Evolutionary conservation across 1,284 basidiomycete species (phyloP).

Genomic region (Filobasidium uniguttulatum): DNA sequence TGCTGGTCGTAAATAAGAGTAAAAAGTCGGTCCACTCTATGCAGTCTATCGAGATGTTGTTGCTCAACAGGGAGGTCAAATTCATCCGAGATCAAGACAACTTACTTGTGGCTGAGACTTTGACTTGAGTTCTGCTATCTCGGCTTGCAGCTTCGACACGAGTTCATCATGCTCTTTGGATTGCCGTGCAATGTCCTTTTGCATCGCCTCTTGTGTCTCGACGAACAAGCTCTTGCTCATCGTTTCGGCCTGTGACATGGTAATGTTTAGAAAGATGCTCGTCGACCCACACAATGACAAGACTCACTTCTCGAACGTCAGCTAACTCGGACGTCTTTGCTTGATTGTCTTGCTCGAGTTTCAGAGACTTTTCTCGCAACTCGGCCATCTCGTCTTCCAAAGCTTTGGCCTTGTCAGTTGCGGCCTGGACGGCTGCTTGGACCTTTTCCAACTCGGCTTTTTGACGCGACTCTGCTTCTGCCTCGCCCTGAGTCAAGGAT

Average conservation of each 20-base stretch:
- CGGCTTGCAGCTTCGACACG: neutral
- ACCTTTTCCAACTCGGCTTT: neutral
- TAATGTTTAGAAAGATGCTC: neutral
- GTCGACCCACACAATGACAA: neutral
- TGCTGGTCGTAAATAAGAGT: too few relatives aligned
- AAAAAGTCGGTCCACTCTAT: too few relatives aligned
- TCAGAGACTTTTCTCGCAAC: neutral
- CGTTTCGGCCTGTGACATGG: neutral
- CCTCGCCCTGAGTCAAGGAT: too few relatives aligned
- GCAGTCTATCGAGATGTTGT: neutral
- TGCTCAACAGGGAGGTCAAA: neutral
- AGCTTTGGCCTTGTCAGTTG: too few relatives aligned
- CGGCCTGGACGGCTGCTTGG: too few relatives aligned
- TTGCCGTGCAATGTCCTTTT: neutral
- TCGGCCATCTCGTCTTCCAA: too few relatives aligned
- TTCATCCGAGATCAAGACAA: too few relatives aligned
- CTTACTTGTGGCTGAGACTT: too few relatives aligned
- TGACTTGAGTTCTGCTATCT: neutral
- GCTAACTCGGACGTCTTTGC: neutral
- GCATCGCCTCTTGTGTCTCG: slow-evolving; percentile 2
- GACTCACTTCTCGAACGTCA: neutral
- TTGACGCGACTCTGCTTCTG: neutral
- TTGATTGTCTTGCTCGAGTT: neutral
- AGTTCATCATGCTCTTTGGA: neutral
- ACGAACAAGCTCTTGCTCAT: neutral